Conservation (phyloP, 202 grass and related monocot species). For the Elaeis oleifera region DNA sequence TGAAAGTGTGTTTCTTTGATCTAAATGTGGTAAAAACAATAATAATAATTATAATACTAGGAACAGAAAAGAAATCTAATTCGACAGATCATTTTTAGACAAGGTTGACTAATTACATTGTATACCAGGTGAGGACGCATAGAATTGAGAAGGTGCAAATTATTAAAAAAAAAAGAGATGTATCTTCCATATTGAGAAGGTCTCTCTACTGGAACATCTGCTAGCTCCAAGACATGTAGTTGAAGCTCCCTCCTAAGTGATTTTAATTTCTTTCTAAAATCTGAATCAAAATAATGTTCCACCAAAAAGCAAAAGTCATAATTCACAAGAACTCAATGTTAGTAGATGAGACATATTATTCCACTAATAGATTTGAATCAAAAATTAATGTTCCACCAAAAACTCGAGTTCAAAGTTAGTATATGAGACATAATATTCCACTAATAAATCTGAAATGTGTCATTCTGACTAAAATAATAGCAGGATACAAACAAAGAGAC, state of each 20-base stretch:
- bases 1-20: constrained; percentile 82
- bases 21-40: constrained; percentile 27
- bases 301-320: constrained; percentile 3
- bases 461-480: no score
- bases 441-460: no score
- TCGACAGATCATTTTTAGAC: neutral
- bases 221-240: constrained; percentile 85
- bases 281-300: constrained; percentile 30
- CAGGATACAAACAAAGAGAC: no score
- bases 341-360: no score
- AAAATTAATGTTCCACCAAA: no score
- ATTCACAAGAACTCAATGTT: no score
- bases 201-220: constrained; percentile 71
- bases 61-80: neutral
- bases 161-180: constrained; percentile 77
- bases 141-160: constrained; percentile 50
- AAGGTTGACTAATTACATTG: constrained; percentile 36
- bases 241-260: constrained; percentile 83
- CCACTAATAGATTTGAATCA: no score
- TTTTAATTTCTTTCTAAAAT: constrained; percentile 78
- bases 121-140: neutral
- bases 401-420: no score
- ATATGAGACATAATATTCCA: no score
- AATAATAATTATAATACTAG: neutral
- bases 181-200: constrained; percentile 88